Percentiles rank a stretch among this genome's conserved stretches.
Conservation (phyloP, 176 grass and related monocot genomes). For the Eragrostis curvula region DNA sequence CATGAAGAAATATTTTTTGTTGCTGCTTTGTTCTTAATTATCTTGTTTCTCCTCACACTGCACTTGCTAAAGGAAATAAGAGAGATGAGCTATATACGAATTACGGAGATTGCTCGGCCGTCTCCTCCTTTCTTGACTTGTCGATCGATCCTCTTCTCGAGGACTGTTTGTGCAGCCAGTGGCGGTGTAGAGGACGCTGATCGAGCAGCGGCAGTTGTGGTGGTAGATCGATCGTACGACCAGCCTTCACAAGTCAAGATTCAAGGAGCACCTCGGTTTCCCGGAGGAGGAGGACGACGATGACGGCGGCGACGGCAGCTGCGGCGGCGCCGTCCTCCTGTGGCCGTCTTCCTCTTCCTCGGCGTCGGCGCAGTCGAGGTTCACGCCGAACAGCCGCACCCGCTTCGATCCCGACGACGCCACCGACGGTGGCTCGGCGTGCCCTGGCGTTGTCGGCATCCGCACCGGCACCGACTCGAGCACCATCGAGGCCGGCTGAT, state of each 20-base stretch:
- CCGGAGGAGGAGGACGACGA: constrained; percentile 66
- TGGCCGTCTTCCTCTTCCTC: constrained; percentile 28
- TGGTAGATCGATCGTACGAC: constrained; percentile 38
- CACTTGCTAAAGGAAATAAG: constrained; percentile 39
- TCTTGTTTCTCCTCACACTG: constrained; percentile 49
- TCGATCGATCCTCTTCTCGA: constrained; percentile 22
- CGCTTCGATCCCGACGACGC: constrained; percentile 61
- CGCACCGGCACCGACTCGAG: constrained; percentile 74
- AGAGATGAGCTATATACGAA: constrained; percentile 59
- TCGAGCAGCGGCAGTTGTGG: constrained; percentile 10
- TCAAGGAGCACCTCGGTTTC: constrained; percentile 80
- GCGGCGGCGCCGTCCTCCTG: constrained; percentile 34
- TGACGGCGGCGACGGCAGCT: constrained; percentile 32
- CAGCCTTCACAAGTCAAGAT: constrained; percentile 86
- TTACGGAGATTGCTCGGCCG: constrained; percentile 27
- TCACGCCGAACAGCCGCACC: constrained; percentile 89
- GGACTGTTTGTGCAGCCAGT: constrained; percentile 29
- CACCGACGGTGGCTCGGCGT: constrained; percentile 32
- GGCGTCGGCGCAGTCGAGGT: constrained; percentile 69
- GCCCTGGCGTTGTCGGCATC: neutral
- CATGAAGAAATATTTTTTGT: constrained; percentile 33
- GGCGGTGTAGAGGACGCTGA: constrained; percentile 3
- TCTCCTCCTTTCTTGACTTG: constrained; percentile 36
- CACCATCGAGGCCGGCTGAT: constrained; percentile 47
- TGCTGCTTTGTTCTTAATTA: constrained; percentile 51